These are phyloP conservation scores for Alternaria dauci DNA, from an alignment of 2,329 filamentous ascomycete genomes.

Conservation along the genomic window DNA sequence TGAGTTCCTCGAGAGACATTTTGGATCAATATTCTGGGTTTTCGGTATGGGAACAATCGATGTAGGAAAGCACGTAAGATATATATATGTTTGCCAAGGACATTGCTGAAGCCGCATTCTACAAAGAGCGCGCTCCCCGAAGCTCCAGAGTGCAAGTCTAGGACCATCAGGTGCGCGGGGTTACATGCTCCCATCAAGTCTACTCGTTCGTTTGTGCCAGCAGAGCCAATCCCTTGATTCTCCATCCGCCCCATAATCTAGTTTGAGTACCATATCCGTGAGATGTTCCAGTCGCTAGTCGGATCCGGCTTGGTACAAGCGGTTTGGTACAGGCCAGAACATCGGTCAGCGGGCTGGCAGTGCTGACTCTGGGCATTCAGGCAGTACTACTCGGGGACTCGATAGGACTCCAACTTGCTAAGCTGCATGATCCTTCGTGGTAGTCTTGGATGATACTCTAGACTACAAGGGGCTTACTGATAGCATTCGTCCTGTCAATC, in stretches of 20 bases:
- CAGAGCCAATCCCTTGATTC: neutral
- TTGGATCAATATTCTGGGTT: neutral
- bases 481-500: neutral
- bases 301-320: neutral
- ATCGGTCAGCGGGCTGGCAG: neutral
- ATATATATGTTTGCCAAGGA: neutral
- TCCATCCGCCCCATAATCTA: neutral
- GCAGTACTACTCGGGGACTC: neutral
- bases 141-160: neutral
- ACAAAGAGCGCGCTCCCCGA: neutral
- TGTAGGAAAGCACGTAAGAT: neutral
- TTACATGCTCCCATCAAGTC: neutral
- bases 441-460: neutral
- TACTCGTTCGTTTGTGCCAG: neutral
- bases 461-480: neutral
- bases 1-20: conserved; percentile 37
- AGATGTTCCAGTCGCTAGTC: neutral
- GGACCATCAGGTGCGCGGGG: neutral
- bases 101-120: neutral
- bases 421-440: neutral
- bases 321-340: neutral
- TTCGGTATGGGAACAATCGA: neutral
- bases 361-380: neutral
- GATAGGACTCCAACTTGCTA: too few species aligned
- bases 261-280: neutral